A percentile compares a stretch with the other conserved stretches of the same genome.
Conservation (phyloP, 2,329 filamentous ascomycete genomes). For the Cladophialophora bantiana region DNA sequence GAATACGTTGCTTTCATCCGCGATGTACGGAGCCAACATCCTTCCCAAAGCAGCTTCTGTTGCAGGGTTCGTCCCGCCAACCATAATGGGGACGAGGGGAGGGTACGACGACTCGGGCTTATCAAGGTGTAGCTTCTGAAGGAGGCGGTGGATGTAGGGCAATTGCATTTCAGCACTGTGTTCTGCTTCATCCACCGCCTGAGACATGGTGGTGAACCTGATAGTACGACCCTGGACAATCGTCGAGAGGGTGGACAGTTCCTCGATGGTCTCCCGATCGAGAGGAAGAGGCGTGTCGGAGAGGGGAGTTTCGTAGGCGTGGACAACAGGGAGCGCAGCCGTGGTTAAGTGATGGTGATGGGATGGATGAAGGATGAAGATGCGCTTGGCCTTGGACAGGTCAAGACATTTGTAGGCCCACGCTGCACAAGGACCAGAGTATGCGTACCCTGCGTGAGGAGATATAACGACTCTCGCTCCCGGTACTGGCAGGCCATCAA, state of each 20-base stretch:
- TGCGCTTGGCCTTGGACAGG: constrained; percentile 79
- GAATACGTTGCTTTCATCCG: constrained; percentile 75
- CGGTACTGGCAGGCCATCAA: constrained; percentile 70
- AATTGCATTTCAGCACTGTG: constrained; percentile 98
- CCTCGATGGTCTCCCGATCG: constrained; percentile 52
- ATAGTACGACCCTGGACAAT: constrained; percentile 39
- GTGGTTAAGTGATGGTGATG: constrained; percentile 83
- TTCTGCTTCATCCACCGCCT: constrained; percentile 75
- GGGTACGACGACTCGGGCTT: constrained; percentile 66
- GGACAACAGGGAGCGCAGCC: constrained; percentile 77
- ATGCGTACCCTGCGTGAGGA: constrained; percentile 91
- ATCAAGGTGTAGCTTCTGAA: constrained; percentile 61
- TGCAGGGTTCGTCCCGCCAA: constrained; percentile 73
- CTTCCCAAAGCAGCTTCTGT: constrained; percentile 74
- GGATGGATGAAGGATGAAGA: constrained; percentile 92
- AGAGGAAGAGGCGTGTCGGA: constrained; percentile 53
- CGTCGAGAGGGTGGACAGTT: constrained; percentile 46
- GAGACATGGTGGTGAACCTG: constrained; percentile 64
- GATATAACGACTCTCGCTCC: constrained; percentile 87
- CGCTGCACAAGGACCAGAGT: constrained; percentile 89
- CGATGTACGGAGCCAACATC: constrained; percentile 78
- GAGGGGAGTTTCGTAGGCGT: constrained; percentile 55
- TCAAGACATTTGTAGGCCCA: constrained; percentile 94
- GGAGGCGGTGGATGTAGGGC: constrained; percentile 86
- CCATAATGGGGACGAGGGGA: constrained; percentile 80